Evolutionary conservation across 192 early-diverging fungal species (phyloP), one percentile per base, ranked within the genome.

Genomic region (Coemansia sp.): DNA sequence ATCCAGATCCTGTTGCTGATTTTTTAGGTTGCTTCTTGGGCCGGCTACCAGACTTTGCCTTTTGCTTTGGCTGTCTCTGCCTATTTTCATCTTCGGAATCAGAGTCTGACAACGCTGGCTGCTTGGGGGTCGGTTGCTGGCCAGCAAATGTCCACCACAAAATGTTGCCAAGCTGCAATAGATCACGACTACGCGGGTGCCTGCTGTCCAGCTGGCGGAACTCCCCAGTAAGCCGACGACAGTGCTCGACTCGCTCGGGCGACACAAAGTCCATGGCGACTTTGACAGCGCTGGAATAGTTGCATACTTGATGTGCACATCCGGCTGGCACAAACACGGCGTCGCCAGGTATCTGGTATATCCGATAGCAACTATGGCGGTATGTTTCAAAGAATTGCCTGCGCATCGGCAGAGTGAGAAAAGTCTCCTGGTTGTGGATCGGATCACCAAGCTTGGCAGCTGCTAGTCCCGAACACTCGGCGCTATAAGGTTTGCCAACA

Each of bases 321-420:
- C 93, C 93, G 11, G 91, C 93, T 0, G 93, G 91, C 1, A 94
- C 84, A 81, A 90, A 93, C 3, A 94, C 87, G 0, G 89, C 87
- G 72, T 94, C 93, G 11, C 91, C 91, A 1, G 87, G 83, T 44
- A 86, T 84, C 74, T 94, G 91, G 62, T 82, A 82, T 1, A 94
- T 53, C 16, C 88, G 80, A 76, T 86, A 91, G 38, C 80, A 72
- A 5, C 62, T 55, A 11, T 16, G 37, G 2, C 64, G 84, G 17
- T 84, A 66, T 17, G 64, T 38, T n/a, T 62, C 17, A 30, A 52
- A 70, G 17, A 94, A 69, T n/a, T 63, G 23, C 6, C 63, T 35
- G 11, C 84, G 82, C 16, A 87, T 67, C 0, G 52, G 58, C 14
- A 62, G 64, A n/a, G 87, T 84, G 17, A 94, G 74, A 67, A 85